A percentile compares a stretch with the other conserved stretches of the same genome.
Conservation (phyloP, 495 filamentous ascomycete genomes). For the Bathelium albidoporum region DNA sequence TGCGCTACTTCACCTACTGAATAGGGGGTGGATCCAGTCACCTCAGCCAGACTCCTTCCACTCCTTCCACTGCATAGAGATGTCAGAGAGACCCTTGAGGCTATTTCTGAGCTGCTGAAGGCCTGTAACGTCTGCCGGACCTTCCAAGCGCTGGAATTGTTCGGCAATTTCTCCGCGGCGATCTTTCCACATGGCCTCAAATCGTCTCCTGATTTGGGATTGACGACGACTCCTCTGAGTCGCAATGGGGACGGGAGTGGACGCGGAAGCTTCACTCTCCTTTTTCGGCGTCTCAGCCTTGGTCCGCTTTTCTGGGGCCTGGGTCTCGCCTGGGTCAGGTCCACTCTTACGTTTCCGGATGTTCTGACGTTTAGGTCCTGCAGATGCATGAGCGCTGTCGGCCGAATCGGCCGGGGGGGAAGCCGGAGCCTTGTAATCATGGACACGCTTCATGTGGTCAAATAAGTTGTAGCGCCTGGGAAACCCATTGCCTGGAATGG, state of each 20-base stretch:
- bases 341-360: conserved; percentile 18
- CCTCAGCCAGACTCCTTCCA: not conserved
- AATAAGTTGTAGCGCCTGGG: conserved; percentile 85
- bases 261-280: not conserved
- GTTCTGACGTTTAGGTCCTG: conserved; percentile 1
- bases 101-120: not conserved
- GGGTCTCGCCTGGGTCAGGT: conserved; percentile 6
- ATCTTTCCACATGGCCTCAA: not conserved
- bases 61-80: not conserved
- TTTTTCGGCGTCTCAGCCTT: not conserved
- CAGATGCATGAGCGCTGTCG: not conserved
- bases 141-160: not conserved
- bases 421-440: conserved; percentile 52
- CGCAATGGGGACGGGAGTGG: not conserved
- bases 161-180: not conserved
- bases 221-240: not conserved
- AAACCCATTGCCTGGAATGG: conserved; percentile 71
- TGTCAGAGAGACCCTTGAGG: not conserved
- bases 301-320: conserved; percentile 7
- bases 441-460: conserved; percentile 90
- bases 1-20: not conserved
- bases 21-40: not conserved
- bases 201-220: not conserved
- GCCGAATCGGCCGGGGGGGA: conserved; percentile 3
- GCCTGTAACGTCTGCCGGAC: not conserved